Conservation (phyloP, 305 asterid species). For the Rubia peregrina region DNA sequence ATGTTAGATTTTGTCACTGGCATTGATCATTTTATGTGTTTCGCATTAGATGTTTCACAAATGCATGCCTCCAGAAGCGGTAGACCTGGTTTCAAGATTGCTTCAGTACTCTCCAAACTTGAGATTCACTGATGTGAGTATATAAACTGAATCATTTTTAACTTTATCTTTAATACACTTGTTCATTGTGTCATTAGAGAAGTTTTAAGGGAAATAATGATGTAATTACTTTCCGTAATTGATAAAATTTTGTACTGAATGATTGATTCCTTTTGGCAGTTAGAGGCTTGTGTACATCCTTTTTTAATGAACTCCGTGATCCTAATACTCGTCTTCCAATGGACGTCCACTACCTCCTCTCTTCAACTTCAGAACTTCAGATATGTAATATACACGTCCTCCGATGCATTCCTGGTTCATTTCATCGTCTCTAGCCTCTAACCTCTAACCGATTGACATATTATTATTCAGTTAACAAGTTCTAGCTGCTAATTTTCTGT, state of each 20-base stretch:
- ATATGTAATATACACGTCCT: conserved; percentile 20
- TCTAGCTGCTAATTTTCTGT: background rate
- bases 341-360: conserved; percentile 70
- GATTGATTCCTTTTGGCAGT: conserved; percentile 27
- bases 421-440: too few relatives aligned
- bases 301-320: conserved; percentile 75
- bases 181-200: too few relatives aligned
- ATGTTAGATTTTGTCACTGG: background rate
- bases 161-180: background rate
- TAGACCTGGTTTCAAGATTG: conserved; percentile 76
- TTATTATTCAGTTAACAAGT: background rate
- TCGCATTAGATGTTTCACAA: conserved; percentile 61
- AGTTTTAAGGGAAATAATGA: background rate
- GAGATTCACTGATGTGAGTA: conserved; percentile 79
- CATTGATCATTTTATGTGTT: background rate
- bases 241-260: background rate
- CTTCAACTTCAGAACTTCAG: conserved; percentile 69
- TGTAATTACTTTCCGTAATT: too few relatives aligned
- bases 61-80: conserved; percentile 79
- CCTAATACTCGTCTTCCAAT: conserved; percentile 60
- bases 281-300: conserved; percentile 72
- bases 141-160: background rate
- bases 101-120: conserved; percentile 87
- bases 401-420: background rate
- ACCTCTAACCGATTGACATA: background rate